A percentile compares a stretch with the other conserved stretches of the same genome.
phyloP scores from a whole-genome alignment of 768 basidiomycete species.

The Terana coerulea region DNA sequence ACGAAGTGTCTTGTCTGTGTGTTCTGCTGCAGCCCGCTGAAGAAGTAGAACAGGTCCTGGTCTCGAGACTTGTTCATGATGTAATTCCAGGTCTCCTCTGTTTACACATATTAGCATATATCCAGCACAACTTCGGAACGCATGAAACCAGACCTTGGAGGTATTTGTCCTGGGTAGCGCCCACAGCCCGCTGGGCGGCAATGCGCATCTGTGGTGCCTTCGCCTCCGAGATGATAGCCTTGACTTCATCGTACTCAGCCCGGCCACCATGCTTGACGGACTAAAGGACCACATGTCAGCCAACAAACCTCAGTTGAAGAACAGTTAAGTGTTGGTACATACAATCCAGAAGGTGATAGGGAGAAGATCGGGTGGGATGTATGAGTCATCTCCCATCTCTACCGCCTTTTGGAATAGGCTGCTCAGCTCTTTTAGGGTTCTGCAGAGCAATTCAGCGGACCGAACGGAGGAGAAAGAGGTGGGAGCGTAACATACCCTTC shows the following conservation, averaged over 20 bases:
- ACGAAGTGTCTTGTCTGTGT: constrained; percentile 31
- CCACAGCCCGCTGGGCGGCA: constrained; percentile 56
- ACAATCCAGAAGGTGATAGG: constrained; percentile 50
- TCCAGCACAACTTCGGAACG: background rate
- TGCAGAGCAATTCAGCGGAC: too few species aligned
- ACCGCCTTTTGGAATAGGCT: constrained; percentile 68
- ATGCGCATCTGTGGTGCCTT: constrained; percentile 71
- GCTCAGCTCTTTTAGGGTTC: constrained; percentile 71
- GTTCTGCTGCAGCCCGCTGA: constrained; percentile 35
- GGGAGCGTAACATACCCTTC: constrained; percentile 29
- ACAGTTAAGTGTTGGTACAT: too few species aligned
- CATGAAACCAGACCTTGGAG: constrained; percentile 24
- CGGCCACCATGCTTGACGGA: constrained; percentile 72
- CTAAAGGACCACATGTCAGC: constrained; percentile 28
- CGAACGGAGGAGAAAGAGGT: background rate
- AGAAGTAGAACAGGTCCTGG: constrained; percentile 33
- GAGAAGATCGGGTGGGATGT: constrained; percentile 79
- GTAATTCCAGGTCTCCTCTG: constrained; percentile 39
- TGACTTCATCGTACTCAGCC: constrained; percentile 70
- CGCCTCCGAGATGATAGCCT: constrained; percentile 65
- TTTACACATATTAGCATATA: background rate
- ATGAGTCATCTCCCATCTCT: constrained; percentile 68
- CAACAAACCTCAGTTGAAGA: constrained; percentile 9
- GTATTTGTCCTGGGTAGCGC: constrained; percentile 32
- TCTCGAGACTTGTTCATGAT: constrained; percentile 26